Evolutionary conservation across 23 red algal genomes (phyloP), one percentile per base, ranked within the genome.

Genomic region (Gracilaria domingensis): DNA sequence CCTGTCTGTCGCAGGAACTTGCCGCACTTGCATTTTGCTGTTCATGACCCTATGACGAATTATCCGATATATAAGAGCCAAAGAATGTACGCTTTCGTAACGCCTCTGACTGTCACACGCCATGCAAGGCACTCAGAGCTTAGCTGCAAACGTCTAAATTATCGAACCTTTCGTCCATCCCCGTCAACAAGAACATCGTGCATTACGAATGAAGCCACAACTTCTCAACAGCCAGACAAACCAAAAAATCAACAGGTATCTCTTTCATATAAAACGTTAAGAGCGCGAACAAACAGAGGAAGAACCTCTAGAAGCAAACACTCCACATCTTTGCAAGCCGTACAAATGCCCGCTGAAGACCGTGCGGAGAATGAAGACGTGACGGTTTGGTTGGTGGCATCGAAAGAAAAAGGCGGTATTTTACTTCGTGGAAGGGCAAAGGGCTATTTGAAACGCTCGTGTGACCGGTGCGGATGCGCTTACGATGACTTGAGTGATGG

Each of bases 281-380:
- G 26, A 48, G 45, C 72, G 13, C 72, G 72, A 77, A 77, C 72
- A 30, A 77, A 51, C 23, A 77, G 45, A 51, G 72, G 72, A 77
- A 45, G 72, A 45, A 77, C 39, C 23, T 77, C 72, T 49, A 14
- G 72, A 11, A 77, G 40, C 23, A 77, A 77, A 37, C 72, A 49
- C 30, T n/a, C n/a, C 0, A 77, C 72, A n/a, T 29, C 72, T 6
- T 14, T 77, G 72, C 1, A 45, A 48, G 45, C 72, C 4, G 45
- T 77, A 51, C 40, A 77, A 8, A 77, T 77, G 72, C 72, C 72
- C 42, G 7, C 30, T 23, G 72, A 77, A 77, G 72, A 77, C 24
- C 72, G 72, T 42, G 72, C 72, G 7, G 42, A 37, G 8, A 42
- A 77, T 51, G 72, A 77, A 28, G n/a, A 77, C 12, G 72, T 77